Base-by-base conservation (phyloP, 169 alveolate genomes). In the Theileria parva region DNA sequence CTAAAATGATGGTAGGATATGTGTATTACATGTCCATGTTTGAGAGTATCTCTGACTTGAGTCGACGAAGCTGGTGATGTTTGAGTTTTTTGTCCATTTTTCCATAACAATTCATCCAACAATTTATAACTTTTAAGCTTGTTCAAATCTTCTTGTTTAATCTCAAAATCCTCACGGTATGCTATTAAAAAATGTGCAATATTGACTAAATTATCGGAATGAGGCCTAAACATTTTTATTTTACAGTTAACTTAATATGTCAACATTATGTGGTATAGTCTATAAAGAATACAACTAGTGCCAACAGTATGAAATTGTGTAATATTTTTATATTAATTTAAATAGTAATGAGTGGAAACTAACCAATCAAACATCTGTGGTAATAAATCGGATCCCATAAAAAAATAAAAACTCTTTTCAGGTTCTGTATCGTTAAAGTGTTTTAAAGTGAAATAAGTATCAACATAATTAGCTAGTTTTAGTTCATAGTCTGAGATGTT, bases 11-110 rank as follows among this genome's bases (percentile, higher is more conserved):
- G 15, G 53, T 44, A 57, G 17, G 21, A 37, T 73, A 32, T n/a
- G 66, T 19, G 25, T 25, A 74, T 73, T 73, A 73, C 73, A 39
- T 72, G 59, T 13, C 69, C 57, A 9, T 70, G 60, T 3, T 55
- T 51, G 23, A 83, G 80, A 59, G 74, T 77, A 13, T 48, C 39
- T 25, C 91, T 63, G 37, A 37, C 91, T 21, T 68, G 59, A 5
- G 91, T 85, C n/a, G 91, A 85, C 0, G 91, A 85, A 51, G 80
- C 69, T n/a, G 37, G 34, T 21, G 91, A 78, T 25, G 87, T 79
- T 37, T 65, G 69, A 66, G 51, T 59, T 25, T 27, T 51, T 12
- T 65, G 65, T 23, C 77, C 60, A 15, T 63, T 37, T 27, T 44
- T 39, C 66, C 23, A 19, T 48, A 85, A 61, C 34, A 85, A 65